Evolutionary conservation across 139 green algal genomes (phyloP), one percentile per base, ranked within the genome.

Genomic region (Klebsormidium nitens): DNA sequence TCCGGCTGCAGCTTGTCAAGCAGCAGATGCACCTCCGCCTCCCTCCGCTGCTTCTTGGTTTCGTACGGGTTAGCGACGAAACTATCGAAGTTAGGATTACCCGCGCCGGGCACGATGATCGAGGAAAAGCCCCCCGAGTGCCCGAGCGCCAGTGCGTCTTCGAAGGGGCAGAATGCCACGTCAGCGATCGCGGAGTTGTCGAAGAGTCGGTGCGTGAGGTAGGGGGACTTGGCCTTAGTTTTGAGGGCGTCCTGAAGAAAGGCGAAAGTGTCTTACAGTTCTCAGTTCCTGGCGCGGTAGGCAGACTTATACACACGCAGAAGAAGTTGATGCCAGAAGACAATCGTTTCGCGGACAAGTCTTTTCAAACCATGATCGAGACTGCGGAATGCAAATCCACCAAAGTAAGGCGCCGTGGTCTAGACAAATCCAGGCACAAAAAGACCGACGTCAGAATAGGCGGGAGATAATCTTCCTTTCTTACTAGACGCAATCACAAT

Each of bases 81-180:
- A 2, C 88, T 90, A 84, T 99, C 95, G 77, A 90, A 96, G 89
- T 99, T 97, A 32, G 95, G 90, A 83, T 99, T 93, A 2, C 94
- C 94, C 59, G 83, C 72, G 42, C 93, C 92, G 2, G 93, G 93
- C 1, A 98, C 86, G n/a, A 98, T 80, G 58, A 98, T 81, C 31
- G 81, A 80, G 2, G 69, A 67, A 17, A 80, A 60, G 5, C 74
- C 79, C 1, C 23, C 79, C 2, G 64, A 66, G 71, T 95, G 87
- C 2, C 93, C 92, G 2, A 87, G 76, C 1, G 69, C 90, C 71
- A 98, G 64, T 37, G 95, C 85, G 69, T 98, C 93, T 80, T 98
- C 93, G 72, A 95, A 97, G 0, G 93, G 94, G 64, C 87, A 93
- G 78, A 99, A 99, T 2, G 48, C 36, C 14, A 95, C 29, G 50